Conservation (phyloP, 2,329 filamentous ascomycete genomes). For the Ophiostoma ulmi region DNA sequence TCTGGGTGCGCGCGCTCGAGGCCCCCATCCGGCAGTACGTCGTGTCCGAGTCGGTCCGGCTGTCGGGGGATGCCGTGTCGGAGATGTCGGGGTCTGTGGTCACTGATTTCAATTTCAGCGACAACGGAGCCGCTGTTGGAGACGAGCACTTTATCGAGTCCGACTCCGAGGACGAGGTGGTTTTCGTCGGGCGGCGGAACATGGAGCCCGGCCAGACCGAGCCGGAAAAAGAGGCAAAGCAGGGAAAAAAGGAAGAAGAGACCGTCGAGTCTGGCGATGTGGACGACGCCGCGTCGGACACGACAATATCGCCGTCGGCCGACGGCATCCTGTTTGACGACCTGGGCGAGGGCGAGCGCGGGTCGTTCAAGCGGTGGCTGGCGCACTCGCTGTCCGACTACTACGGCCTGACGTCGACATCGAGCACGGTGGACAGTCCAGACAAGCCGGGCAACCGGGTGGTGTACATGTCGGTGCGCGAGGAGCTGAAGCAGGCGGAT, state of each 20-base stretch:
- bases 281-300: slow-evolving; percentile 11
- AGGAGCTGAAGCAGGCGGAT: slow-evolving; percentile 53
- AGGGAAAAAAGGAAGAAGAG: too few relatives aligned
- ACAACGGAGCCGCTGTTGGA: slow-evolving; percentile 36
- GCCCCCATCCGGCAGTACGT: slow-evolving; percentile 76
- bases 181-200: slow-evolving; percentile 68
- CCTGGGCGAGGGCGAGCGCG: slow-evolving; percentile 66
- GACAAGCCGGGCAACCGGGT: slow-evolving; percentile 66
- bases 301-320: background rate
- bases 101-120: slow-evolving; percentile 39
- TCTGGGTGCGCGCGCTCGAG: slow-evolving; percentile 77
- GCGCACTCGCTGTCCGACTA: slow-evolving; percentile 89
- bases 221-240: too few relatives aligned
- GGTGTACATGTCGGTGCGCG: slow-evolving; percentile 59
- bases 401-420: slow-evolving; percentile 82
- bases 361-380: slow-evolving; percentile 88
- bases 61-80: background rate
- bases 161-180: slow-evolving; percentile 64
- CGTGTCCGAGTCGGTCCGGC: slow-evolving; percentile 32
- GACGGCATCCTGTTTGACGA: slow-evolving; percentile 74
- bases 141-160: slow-evolving; percentile 6
- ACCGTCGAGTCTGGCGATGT: slow-evolving; percentile 20
- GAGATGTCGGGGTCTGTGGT: slow-evolving; percentile 16
- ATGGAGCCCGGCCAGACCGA: slow-evolving; percentile 30
- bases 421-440: slow-evolving; percentile 65